These are phyloP conservation scores for Kurtzmaniella natalensis DNA, from an alignment of 1,139 yeast species.

Conservation along the genomic window DNA sequence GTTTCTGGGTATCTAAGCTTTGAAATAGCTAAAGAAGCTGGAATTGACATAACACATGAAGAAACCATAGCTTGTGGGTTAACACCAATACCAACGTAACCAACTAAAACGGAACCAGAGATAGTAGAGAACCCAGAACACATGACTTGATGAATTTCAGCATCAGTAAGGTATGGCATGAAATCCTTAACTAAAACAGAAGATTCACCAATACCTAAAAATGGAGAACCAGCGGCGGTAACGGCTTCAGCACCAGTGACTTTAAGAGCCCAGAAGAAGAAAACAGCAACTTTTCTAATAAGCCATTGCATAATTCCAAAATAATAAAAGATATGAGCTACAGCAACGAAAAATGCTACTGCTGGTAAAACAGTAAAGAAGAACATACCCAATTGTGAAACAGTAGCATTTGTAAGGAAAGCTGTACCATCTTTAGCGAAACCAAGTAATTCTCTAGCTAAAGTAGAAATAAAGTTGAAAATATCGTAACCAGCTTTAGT, in stretches of 20 bases:
- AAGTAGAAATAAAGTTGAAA: slow-evolving; percentile 56
- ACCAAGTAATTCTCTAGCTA: slow-evolving; percentile 58
- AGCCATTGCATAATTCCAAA: slow-evolving; percentile 62
- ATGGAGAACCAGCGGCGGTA: slow-evolving; percentile 68
- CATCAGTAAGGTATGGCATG: slow-evolving; percentile 56
- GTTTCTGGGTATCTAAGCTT: slow-evolving; percentile 61
- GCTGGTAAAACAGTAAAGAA: slow-evolving; percentile 61
- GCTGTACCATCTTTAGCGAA: slow-evolving; percentile 63
- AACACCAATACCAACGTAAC: slow-evolving; percentile 62
- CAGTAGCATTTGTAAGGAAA: slow-evolving; percentile 44
- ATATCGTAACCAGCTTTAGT: slow-evolving; percentile 60
- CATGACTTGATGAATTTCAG: slow-evolving; percentile 65
- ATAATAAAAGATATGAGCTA: slow-evolving; percentile 59
- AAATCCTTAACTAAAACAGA: slow-evolving; percentile 62
- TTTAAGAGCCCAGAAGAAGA: slow-evolving; percentile 60
- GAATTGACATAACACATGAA: slow-evolving; percentile 70
- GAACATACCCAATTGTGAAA: slow-evolving; percentile 43
- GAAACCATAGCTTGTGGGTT: slow-evolving; percentile 63
- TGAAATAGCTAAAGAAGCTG: slow-evolving; percentile 61
- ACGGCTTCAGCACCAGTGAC: slow-evolving; percentile 67
- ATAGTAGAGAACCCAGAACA: slow-evolving; percentile 66
- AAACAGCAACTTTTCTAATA: slow-evolving; percentile 53
- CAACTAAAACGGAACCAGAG: slow-evolving; percentile 62
- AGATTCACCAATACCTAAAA: slow-evolving; percentile 66
- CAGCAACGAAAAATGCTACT: slow-evolving; percentile 60